phyloP scores from a whole-genome alignment of 768 basidiomycete species.

The Tricholoma sp. region DNA sequence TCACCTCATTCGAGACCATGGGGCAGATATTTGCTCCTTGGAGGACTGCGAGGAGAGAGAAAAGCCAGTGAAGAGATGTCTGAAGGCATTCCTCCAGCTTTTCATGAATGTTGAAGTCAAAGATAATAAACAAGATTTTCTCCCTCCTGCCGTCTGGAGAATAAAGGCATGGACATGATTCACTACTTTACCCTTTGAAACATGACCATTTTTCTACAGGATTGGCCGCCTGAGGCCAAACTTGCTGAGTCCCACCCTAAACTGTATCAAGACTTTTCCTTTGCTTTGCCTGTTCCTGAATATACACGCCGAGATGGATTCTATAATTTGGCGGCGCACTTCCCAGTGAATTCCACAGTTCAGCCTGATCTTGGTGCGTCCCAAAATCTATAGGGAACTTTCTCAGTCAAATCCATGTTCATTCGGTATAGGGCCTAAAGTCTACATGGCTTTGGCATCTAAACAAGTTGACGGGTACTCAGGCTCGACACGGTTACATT shows the following conservation, averaged over 20 bases:
- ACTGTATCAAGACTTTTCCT: no score
- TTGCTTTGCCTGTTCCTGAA: no score
- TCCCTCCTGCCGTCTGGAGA: not conserved
- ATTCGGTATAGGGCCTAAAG: no score
- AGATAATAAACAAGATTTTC: not conserved
- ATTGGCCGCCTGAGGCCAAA: constrained; percentile 87
- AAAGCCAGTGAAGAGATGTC: not conserved
- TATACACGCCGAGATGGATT: no score
- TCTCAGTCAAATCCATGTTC: no score
- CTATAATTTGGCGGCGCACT: no score
- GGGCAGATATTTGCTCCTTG: not conserved
- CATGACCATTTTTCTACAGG: constrained; percentile 35
- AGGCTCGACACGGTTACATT: no score
- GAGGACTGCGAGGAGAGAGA: not conserved
- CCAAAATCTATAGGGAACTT: constrained; percentile 33
- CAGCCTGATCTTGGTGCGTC: no score
- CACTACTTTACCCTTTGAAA: not conserved
- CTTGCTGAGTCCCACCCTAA: no score
- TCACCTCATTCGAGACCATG: not conserved
- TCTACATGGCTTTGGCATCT: no score
- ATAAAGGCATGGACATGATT: not conserved
- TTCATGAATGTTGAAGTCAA: not conserved
- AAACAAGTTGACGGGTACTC: no score
- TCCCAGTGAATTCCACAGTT: no score
- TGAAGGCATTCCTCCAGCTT: not conserved